Evolutionary conservation across 805 yeast genomes (phyloP).

Genomic region (Yarrowia osloensis): DNA sequence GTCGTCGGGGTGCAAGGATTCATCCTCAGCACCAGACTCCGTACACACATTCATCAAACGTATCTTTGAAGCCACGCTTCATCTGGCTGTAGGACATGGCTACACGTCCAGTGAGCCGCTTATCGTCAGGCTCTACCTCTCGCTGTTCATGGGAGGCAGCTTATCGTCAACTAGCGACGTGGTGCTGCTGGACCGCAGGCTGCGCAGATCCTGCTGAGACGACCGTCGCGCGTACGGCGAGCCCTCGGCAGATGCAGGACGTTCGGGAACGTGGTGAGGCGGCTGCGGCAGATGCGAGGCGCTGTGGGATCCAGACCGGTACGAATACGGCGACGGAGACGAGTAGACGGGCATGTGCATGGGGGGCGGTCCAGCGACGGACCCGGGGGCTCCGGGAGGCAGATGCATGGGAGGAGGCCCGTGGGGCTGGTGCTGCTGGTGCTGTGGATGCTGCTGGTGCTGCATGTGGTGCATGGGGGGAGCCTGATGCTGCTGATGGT

Average conservation of each 20-base stretch:
- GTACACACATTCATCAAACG: too few species aligned
- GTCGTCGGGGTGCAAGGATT: background rate
- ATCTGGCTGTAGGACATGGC: too few species aligned
- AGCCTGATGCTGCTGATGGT: constrained; percentile 3
- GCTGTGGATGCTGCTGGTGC: constrained; percentile 4
- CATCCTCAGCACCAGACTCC: background rate
- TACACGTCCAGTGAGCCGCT: too few species aligned
- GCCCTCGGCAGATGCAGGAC: constrained; percentile 30
- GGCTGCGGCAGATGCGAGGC: constrained; percentile 23
- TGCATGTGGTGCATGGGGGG: constrained; percentile 25
- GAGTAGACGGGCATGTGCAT: constrained; percentile 15
- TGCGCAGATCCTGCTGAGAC: constrained; percentile 4
- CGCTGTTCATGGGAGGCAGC: constrained; percentile 10
- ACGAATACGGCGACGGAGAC: constrained; percentile 25
- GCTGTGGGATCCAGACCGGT: constrained; percentile 17
- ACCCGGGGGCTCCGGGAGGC: constrained; percentile 3
- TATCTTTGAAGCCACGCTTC: too few species aligned
- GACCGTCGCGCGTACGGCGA: background rate
- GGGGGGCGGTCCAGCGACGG: constrained; percentile 25
- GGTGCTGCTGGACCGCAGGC: constrained; percentile 2
- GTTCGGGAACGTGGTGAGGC: constrained; percentile 12
- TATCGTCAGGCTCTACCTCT: background rate
- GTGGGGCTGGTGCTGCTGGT: background rate
- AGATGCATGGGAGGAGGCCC: constrained; percentile 7
- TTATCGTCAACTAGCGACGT: constrained; percentile 11